A percentile compares a stretch with the other conserved stretches of the same genome.
Evolutionary conservation across 2,329 filamentous ascomycete genomes (phyloP).

Genomic region (Scedosporium dehoogii): DNA sequence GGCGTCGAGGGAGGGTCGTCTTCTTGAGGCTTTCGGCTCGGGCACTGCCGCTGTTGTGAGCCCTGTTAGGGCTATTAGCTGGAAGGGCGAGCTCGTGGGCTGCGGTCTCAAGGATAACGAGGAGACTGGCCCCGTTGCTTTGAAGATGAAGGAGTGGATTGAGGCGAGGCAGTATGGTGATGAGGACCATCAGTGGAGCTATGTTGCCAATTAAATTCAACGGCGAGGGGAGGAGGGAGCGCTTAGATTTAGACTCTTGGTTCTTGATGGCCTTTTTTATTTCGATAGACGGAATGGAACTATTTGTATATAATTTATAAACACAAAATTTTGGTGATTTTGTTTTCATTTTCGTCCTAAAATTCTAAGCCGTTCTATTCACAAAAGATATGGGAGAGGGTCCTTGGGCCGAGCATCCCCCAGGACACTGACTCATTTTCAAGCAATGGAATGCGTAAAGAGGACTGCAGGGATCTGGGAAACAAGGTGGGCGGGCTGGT

Average conservation of each 20-base stretch:
- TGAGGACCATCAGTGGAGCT: conserved; percentile 86
- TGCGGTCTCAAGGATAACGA: conserved; percentile 73
- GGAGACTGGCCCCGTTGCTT: conserved; percentile 80
- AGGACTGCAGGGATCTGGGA: not conserved
- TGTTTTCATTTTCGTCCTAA: not conserved
- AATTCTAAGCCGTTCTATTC: not conserved
- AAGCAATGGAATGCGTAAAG: not conserved
- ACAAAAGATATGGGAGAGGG: not conserved
- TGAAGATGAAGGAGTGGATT: conserved; percentile 92
- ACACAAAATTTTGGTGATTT: not conserved
- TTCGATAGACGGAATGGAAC: conserved; percentile 9
- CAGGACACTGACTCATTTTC: not conserved
- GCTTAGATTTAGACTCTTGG: not conserved
- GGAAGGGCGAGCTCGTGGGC: conserved; percentile 70
- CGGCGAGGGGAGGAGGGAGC: not conserved
- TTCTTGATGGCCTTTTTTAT: not conserved
- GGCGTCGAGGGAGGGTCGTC: conserved; percentile 70
- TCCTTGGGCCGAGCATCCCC: not conserved
- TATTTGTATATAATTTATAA: not conserved
- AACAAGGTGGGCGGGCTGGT: not conserved
- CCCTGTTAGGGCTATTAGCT: conserved; percentile 81
- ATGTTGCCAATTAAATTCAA: conserved; percentile 26
- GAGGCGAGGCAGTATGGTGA: conserved; percentile 93
- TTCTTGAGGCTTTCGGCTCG: conserved; percentile 88
- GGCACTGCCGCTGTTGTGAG: conserved; percentile 92